These are phyloP conservation scores for Phialophora tarda DNA, from an alignment of 2,329 filamentous ascomycete species.

Conservation along the genomic window DNA sequence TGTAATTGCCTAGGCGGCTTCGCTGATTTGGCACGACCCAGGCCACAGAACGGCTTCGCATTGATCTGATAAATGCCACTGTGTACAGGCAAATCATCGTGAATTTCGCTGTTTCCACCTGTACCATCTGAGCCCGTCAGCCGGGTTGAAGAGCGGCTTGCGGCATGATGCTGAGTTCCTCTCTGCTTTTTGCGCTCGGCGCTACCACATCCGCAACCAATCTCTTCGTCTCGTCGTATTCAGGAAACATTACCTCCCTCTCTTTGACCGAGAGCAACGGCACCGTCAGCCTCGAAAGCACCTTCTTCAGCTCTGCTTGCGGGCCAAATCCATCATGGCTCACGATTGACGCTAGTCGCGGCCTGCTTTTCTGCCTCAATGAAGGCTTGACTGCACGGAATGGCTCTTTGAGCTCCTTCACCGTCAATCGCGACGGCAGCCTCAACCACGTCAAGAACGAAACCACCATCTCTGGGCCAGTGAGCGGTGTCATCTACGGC, in stretches of 20 bases:
- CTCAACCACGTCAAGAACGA: conserved; percentile 4
- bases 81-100: too few relatives aligned
- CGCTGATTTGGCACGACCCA: too few relatives aligned
- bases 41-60: too few relatives aligned
- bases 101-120: not conserved
- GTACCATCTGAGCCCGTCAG: not conserved
- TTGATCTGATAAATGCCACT: too few relatives aligned
- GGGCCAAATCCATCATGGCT: conserved; percentile 4
- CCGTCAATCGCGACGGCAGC: conserved; percentile 12
- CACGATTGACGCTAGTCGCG: conserved; percentile 2
- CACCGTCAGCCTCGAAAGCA: not conserved
- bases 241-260: not conserved
- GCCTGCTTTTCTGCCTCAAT: conserved; percentile 15
- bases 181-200: not conserved
- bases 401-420: conserved; percentile 18
- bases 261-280: conserved; percentile 4
- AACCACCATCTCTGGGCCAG: conserved; percentile 12
- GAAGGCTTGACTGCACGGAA: conserved; percentile 15
- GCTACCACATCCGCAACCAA: conserved; percentile 2
- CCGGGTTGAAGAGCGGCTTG: not conserved
- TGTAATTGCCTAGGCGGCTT: too few relatives aligned
- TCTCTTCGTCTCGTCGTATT: not conserved
- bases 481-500: conserved; percentile 11
- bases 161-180: not conserved
- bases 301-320: conserved; percentile 2